Evolutionary conservation across 2,329 filamentous ascomycete genomes (phyloP), one percentile per base, ranked within the genome.

Genomic region (Fonsecaea pedrosoi): DNA sequence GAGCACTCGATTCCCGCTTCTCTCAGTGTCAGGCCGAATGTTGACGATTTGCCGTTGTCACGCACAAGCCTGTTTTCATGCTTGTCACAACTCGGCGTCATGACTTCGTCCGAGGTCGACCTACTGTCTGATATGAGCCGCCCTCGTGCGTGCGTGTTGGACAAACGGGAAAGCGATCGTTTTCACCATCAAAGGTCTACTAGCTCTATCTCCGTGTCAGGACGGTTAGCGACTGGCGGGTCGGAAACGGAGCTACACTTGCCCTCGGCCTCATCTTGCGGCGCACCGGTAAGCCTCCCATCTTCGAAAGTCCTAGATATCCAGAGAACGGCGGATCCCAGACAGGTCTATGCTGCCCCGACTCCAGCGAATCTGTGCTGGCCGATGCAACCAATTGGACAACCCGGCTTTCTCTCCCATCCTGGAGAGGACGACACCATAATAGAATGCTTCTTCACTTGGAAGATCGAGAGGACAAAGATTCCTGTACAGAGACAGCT

Each of bases 401-500:
- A 3, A 21, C 42, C 6, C 5, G 2, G 42, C 42, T 10, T 48
- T 7, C 42, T 48, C 21, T n/a, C 7, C n/a, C 7, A 48, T 7
- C n/a, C 42, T 2, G 50, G 21, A 18, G 40, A 35, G 12, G 57
- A 45, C 1, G 38, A 60, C 21, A 35, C 57, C 2, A 21, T 12
- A 10, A 60, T 60, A 21, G 57, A 60, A 1, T 12, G 21, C 32
- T 50, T 32, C 40, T 60, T 60, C 57, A 18, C 48, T 9, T 60
- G 57, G 57, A 60, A 8, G n/a, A 18, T 60, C 13, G 37, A 32
- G 12, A 50, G 42, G 15, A 60, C 13, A 32, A 60, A 60, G 40
- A 38, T 60, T 21, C 30, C 57, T 40, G n/a, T 60, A 40, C 56
- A 59, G 38, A 40, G 56, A 35, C 38, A 48, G 37, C 38, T 59